phyloP scores from a whole-genome alignment of 2,329 filamentous ascomycete genomes.

The Pseudogymnoascus sp. region DNA sequence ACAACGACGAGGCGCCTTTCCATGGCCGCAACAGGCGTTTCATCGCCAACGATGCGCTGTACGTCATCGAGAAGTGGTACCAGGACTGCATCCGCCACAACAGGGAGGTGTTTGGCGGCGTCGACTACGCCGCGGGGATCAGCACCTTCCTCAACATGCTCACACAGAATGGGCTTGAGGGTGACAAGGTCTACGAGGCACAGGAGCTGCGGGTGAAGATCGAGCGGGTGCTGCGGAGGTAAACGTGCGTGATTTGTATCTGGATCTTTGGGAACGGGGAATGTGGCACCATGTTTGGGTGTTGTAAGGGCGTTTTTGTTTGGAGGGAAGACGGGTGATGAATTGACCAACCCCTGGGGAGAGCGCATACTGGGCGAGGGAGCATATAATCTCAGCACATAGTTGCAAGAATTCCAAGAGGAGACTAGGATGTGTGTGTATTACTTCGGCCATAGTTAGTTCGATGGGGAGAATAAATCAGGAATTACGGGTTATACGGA shows the following conservation, averaged over 20 bases:
- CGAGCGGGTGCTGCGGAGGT: slow-evolving; percentile 31
- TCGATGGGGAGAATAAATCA: slow-evolving; percentile 64
- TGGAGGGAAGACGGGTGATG: slow-evolving; percentile 4
- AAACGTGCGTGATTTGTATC: neutral
- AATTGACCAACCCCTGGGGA: neutral
- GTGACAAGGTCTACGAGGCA: slow-evolving; percentile 30
- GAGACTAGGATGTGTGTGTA: slow-evolving; percentile 51
- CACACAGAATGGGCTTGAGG: slow-evolving; percentile 34
- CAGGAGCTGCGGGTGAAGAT: slow-evolving; percentile 35
- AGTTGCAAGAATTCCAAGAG: slow-evolving; percentile 1
- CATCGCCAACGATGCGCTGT: slow-evolving; percentile 54
- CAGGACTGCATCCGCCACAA: slow-evolving; percentile 45
- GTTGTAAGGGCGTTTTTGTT: slow-evolving; percentile 2
- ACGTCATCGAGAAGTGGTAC: slow-evolving; percentile 54
- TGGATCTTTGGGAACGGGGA: neutral
- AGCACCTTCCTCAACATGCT: slow-evolving; percentile 37
- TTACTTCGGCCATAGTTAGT: slow-evolving; percentile 5
- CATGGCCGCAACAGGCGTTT: slow-evolving; percentile 45
- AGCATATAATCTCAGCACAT: slow-evolving; percentile 10
- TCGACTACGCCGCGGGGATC: slow-evolving; percentile 44
- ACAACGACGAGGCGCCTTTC: slow-evolving; percentile 58
- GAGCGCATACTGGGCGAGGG: neutral
- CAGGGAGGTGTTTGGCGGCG: slow-evolving; percentile 49
- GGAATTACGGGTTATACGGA: slow-evolving; percentile 49
- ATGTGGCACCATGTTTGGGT: slow-evolving; percentile 2